Conservation (phyloP, 2,329 filamentous ascomycete species). For the Acrocalymma vagum region DNA sequence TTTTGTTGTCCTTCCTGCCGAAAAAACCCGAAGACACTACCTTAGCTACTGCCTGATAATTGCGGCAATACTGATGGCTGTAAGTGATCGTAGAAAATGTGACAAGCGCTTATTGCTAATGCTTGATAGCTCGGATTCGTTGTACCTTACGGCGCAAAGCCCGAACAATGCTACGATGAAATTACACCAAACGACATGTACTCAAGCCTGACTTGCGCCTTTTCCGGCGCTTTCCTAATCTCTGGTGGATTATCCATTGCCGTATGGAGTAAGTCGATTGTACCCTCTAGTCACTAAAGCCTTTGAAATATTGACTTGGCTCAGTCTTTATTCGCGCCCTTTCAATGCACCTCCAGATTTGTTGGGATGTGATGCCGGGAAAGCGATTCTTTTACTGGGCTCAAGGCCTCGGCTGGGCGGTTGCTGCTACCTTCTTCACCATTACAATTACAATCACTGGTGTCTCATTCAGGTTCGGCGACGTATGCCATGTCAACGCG, state of each 20-base stretch:
- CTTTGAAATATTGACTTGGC: background rate
- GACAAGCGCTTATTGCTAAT: constrained; percentile 9
- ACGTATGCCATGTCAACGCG: constrained; percentile 94
- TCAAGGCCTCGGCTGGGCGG: constrained; percentile 81
- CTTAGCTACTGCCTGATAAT: constrained; percentile 86
- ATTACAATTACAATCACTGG: constrained; percentile 85
- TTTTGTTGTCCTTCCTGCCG: constrained; percentile 81
- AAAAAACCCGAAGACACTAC: constrained; percentile 92
- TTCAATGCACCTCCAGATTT: constrained; percentile 95
- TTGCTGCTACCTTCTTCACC: constrained; percentile 78
- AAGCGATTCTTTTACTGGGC: constrained; percentile 88
- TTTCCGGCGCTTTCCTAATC: constrained; percentile 86
- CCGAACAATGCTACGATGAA: constrained; percentile 83
- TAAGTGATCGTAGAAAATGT: constrained; percentile 61
- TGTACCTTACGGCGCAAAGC: constrained; percentile 80
- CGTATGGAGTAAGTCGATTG: constrained; percentile 72
- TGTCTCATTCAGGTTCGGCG: constrained; percentile 92
- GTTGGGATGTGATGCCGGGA: constrained; percentile 93
- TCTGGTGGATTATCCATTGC: constrained; percentile 85
- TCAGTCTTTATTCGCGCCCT: constrained; percentile 83
- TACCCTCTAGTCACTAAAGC: background rate
- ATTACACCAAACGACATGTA: constrained; percentile 97
- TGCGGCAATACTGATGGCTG: constrained; percentile 80
- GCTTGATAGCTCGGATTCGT: constrained; percentile 81
- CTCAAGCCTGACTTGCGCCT: constrained; percentile 80